Evolutionary conservation across 768 basidiomycete species (phyloP), one percentile per base, ranked within the genome.

Genomic region (Termitomyces titanicus): DNA sequence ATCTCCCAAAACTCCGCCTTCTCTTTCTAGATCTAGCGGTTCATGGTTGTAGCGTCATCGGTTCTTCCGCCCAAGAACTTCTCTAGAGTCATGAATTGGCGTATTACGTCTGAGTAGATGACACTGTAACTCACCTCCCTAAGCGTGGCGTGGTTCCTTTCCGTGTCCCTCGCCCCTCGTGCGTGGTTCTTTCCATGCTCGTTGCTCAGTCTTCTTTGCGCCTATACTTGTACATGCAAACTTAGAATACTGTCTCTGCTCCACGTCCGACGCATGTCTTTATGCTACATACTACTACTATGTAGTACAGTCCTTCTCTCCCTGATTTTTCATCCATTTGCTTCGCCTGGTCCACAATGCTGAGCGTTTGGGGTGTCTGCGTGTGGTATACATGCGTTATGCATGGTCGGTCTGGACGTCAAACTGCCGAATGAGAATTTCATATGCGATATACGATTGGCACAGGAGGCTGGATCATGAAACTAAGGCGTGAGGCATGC

Each of bases 151-250:
- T 20, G 40, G 18, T 54, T 54, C 46, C 46, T 40, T 54, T 54
- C 51, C 51, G 47, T 46, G 43, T 46, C 49, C 55, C 54, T 55
- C 42, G 54, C 29, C 43, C 49, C 48, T 56, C 55, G 34, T 56
- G 35, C n/a, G 24, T 18, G 24, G 29, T 39, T 50, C 47, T 42
- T 31, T 12, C 24, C 29, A n/a, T 24, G 17, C 8, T 29, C 27
- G 12, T 24, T n/a, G 13, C 13, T 50, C 34, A 12, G 6, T 25
- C 27, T 9, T 50, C 27, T 44, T 51, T 45, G 39, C 24, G 25
- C 5, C 4, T 15, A 18, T 49, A n/a, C 25, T 12, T 11, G 18
- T n/a, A 29, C 12, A 44, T 37, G 25, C n/a, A 50, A 42, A 40
- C 9, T 43, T n/a, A n/a, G n/a, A n/a, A n/a, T n/a, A 12, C 5